Base-by-base conservation (phyloP, 1,139 yeast species). In the Magnusiomyces suaveolens region DNA sequence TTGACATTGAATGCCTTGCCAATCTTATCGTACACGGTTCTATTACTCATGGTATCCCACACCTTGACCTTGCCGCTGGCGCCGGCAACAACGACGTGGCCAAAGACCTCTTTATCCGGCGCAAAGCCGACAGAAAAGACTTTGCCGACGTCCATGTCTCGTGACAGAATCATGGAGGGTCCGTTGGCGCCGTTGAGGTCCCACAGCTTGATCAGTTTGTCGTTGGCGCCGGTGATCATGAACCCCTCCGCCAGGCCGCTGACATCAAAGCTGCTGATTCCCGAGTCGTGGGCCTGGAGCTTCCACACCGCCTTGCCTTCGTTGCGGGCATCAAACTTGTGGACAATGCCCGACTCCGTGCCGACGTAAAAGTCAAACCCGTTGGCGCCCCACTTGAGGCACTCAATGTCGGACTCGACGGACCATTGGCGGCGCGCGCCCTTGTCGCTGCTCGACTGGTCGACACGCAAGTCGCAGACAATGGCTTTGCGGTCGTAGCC, bases 131-230 rank as follows among this genome's bases (percentile, higher is more conserved):
- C 76, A 14, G 90, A 78, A 64, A 94, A 80, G 20, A 92, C 97
- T 66, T 89, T 89, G 59, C 98, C 99, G 53, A 90, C 87, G 62
- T 92, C 97, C 63, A 94, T 84, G 69, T 92, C 97, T 67, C 97
- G 82, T 46, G 94, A 83, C 59, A 89, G 75, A 20, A 90, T 84
- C 96, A 92, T 86, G 14, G 90, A 82, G 25, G 98, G 98, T 18
- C 84, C 84, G 20, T 66, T 57, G 14, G 59, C 54, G 2, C 43
- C 43, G 46, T 54, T 53, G 18, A 70, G 58, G 56, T 87, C 87
- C 99, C 99, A 92, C 55, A 92, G 75, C 70, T 94, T 92, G 55
- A 89, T 81, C 14, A 74, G 72, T 69, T 87, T 87, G 66, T 94
- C 98, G 55, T 90, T 87, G 12, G 97, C 96, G 56, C 95, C 83